phyloP scores from a whole-genome alignment of 2,329 filamentous ascomycete genomes.

The Lasiodiplodia sp. region DNA sequence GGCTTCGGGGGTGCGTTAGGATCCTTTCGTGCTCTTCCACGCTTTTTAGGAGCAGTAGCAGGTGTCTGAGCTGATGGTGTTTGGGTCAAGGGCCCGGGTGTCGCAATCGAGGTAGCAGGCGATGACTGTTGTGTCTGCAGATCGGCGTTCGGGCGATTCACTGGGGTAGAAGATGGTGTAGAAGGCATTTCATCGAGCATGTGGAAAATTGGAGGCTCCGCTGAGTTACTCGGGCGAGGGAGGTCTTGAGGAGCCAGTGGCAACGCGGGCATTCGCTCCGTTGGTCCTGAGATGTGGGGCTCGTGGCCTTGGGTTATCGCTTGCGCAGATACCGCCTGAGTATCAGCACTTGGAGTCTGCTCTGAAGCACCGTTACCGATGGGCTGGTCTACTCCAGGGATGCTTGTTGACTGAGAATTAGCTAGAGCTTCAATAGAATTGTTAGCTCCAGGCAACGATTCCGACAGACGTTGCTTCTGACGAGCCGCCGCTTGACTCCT shows the following conservation, averaged over 20 bases:
- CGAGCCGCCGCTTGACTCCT: background rate
- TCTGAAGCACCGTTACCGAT: background rate
- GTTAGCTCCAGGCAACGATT: background rate
- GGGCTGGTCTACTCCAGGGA: background rate
- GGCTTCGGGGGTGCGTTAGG: conserved; percentile 20
- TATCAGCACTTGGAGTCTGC: background rate
- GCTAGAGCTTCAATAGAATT: no score
- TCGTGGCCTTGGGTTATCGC: background rate
- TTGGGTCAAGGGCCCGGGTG: background rate
- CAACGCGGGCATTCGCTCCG: background rate
- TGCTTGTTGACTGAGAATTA: no score
- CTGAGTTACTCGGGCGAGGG: background rate
- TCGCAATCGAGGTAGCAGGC: no score
- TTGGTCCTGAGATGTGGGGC: background rate
- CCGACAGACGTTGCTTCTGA: background rate
- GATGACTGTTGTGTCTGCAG: no score
- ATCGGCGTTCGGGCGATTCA: background rate
- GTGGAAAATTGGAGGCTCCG: conserved; percentile 14
- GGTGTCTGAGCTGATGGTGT: background rate
- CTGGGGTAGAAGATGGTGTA: background rate
- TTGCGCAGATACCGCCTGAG: background rate
- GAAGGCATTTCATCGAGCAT: conserved; percentile 21
- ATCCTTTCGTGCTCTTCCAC: conserved; percentile 31
- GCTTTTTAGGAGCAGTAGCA: conserved; percentile 25
- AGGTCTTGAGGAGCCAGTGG: background rate